These are phyloP conservation scores for Chaetomiaceae sp. DNA, from an alignment of 2,329 filamentous ascomycete species.

Conservation along the genomic window DNA sequence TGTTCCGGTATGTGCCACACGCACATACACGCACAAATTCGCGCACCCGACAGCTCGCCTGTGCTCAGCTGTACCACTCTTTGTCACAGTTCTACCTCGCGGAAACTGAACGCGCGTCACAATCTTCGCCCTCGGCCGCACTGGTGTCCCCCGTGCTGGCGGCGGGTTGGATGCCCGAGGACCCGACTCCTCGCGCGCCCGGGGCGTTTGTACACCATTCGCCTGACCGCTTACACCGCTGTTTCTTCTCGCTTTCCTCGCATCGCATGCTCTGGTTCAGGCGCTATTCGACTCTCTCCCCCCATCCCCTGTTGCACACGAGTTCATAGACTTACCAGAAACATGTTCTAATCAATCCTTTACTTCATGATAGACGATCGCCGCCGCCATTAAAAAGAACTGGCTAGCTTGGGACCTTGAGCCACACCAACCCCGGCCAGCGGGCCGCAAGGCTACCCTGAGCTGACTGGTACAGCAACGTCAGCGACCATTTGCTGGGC, in stretches of 20 bases:
- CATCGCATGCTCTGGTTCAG: slow-evolving; percentile 13
- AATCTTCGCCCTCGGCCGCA: too few relatives aligned
- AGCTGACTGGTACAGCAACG: too few relatives aligned
- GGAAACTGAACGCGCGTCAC: too few relatives aligned
- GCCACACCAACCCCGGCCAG: background rate
- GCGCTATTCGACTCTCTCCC: slow-evolving; percentile 1
- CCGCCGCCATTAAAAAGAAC: slow-evolving; percentile 12
- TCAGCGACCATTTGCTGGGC: background rate
- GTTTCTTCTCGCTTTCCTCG: background rate
- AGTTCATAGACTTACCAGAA: background rate
- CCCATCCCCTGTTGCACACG: background rate
- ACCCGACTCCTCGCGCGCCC: too few relatives aligned
- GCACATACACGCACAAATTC: slow-evolving; percentile 1
- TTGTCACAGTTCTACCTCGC: too few relatives aligned
- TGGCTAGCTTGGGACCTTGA: background rate
- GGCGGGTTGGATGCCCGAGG: too few relatives aligned
- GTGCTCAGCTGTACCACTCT: slow-evolving; percentile 2
- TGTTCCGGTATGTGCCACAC: slow-evolving; percentile 9
- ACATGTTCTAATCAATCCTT: slow-evolving; percentile 9
- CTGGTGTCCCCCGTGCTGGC: too few relatives aligned
- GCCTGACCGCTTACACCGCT: too few relatives aligned
- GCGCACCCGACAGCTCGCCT: background rate
- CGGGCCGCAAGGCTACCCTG: too few relatives aligned
- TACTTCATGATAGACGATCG: slow-evolving; percentile 13
- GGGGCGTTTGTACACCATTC: too few relatives aligned